Evolutionary conservation across 257 asterid genomes (phyloP).

Genomic region (Rubia yunnanensis): DNA sequence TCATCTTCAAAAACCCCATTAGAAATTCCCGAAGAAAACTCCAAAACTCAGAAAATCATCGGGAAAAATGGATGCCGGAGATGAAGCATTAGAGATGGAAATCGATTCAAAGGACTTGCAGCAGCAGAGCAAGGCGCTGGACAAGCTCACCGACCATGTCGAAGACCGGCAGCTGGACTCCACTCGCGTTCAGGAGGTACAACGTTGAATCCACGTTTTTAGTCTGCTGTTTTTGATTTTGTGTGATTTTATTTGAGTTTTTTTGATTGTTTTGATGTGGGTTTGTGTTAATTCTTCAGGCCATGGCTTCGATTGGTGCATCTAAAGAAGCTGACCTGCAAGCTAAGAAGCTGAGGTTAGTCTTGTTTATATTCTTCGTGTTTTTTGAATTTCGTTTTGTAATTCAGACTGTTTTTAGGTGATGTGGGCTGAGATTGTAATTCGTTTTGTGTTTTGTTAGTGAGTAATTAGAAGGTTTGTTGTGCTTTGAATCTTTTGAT

Average conservation of each 20-base stretch:
- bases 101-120: slow-evolving; percentile 87
- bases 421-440: neutral
- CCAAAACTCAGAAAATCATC: neutral
- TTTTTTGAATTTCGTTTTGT: neutral
- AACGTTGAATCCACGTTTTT: neutral
- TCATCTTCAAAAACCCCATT: neutral
- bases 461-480: neutral
- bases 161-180: slow-evolving; percentile 99
- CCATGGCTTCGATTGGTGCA: slow-evolving; percentile 89
- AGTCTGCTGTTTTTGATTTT: neutral
- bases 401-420: neutral
- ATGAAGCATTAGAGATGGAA: slow-evolving; percentile 55
- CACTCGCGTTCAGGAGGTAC: slow-evolving; percentile 84
- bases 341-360: slow-evolving; percentile 82
- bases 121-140: slow-evolving; percentile 95
- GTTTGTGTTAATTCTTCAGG: slow-evolving; percentile 29
- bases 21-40: neutral
- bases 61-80: slow-evolving; percentile 59
- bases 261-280: neutral
- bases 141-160: slow-evolving; percentile 92
- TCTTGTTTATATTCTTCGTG: neutral
- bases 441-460: neutral
- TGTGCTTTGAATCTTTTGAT: neutral
- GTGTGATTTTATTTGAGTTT: neutral
- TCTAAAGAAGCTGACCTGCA: slow-evolving; percentile 91